Evolutionary conservation across 768 basidiomycete species (phyloP).

Genomic region (Russula foetens): DNA sequence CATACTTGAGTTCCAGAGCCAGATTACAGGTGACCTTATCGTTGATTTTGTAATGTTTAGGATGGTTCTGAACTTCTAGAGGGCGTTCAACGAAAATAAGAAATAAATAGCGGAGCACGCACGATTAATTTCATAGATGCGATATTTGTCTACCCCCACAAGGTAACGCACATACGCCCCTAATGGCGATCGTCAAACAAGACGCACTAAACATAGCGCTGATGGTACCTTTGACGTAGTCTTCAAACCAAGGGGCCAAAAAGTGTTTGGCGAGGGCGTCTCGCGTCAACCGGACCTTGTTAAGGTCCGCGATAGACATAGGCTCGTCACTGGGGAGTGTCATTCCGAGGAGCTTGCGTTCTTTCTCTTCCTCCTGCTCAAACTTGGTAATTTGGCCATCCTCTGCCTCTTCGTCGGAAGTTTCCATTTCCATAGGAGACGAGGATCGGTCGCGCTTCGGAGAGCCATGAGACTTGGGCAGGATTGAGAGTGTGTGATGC

Average conservation of each 20-base stretch:
- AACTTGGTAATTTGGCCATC: conserved; percentile 70
- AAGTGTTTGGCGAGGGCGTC: conserved; percentile 63
- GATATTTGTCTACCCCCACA: conserved; percentile 66
- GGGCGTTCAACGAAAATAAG: conserved; percentile 1
- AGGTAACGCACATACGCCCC: conserved; percentile 84
- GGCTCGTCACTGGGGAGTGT: conserved; percentile 37
- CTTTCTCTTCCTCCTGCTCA: conserved; percentile 67
- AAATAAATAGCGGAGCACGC: conserved; percentile 28
- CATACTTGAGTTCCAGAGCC: conserved; percentile 66
- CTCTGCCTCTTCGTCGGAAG: conserved; percentile 68
- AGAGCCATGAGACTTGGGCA: conserved; percentile 34
- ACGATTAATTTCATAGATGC: conserved; percentile 78
- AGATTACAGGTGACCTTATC: conserved; percentile 54
- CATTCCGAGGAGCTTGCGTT: conserved; percentile 42
- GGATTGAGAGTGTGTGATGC: conserved; percentile 13
- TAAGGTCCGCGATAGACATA: conserved; percentile 49
- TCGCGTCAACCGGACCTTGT: conserved; percentile 55
- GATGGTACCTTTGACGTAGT: conserved; percentile 63
- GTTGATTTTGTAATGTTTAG: conserved; percentile 68
- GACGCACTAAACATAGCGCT: not conserved
- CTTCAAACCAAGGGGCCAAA: conserved; percentile 77
- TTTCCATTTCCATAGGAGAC: conserved; percentile 82
- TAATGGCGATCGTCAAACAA: conserved; percentile 25
- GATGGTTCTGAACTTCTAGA: conserved; percentile 42
- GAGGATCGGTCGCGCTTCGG: conserved; percentile 66